Base-by-base conservation (phyloP, 2,329 filamentous ascomycete species). In the Fusarium oligoseptatum region DNA sequence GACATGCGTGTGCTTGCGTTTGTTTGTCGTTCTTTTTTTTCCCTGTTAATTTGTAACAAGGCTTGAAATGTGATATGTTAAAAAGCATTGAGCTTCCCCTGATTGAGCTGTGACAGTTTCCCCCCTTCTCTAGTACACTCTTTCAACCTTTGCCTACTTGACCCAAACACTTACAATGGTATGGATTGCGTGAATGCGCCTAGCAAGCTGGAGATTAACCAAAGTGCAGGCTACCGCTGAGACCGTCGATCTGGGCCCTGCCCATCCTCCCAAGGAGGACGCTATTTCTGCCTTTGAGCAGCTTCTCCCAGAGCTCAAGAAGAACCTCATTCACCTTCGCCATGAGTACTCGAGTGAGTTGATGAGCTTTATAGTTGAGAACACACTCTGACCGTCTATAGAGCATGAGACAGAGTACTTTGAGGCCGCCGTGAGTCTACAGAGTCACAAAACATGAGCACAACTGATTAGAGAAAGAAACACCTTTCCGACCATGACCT, bases 401-500 rank as follows among this genome's bases (percentile, higher is more conserved):
- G 87, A 89, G 76, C 88, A 90, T 73, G 88, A 89, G 72, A 84
- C 84, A 10, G 85, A 88, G 70, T 89, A 88, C 79, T 90, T 90
- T 82, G 84, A 85, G n/a, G 84, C 86, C 3, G 86, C 86, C 62
- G 83, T 83, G 74, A 68, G 80, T 58, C 17, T 32, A 32, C 7
- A 32, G 10, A 32, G 27, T 20, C 27, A 34, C 17, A 15, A 32
- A 10, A 36, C 22, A 17, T 17, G 52, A 37, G 1, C 32, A 37
- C 6, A 17, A 12, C 34, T 58, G 10, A 39, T 24, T 20, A 32
- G 36, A 29, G 17, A 29, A 15, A 69, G 70, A 67, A 65, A 39
- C 60, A 68, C 43, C 74, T 79, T 37, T 52, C 85, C 50, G 94
- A 95, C 69, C 97, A 97, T 83, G 90, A 98, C 68, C 97, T 98